Percentiles rank a stretch among this genome's conserved stretches.
Conservation (phyloP, 2,329 filamentous ascomycete species). For the Botrytis squamosa region DNA sequence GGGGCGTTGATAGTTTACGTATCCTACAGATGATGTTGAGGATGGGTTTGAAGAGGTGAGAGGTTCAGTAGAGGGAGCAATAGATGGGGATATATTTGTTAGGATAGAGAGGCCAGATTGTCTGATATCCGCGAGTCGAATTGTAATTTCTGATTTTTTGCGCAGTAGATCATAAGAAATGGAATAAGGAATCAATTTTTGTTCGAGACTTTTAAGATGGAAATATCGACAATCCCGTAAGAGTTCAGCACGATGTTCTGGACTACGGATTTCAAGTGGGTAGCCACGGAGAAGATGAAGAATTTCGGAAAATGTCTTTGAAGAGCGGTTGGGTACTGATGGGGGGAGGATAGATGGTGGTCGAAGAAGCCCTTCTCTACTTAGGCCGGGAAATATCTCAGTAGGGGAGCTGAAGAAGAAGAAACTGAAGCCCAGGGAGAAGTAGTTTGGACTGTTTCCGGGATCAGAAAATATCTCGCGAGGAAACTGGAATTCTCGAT, state of each 20-base stretch:
- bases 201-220: slow-evolving; percentile 87
- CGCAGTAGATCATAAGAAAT: slow-evolving; percentile 73
- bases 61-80: slow-evolving; percentile 31
- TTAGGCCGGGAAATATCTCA: slow-evolving; percentile 82
- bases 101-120: slow-evolving; percentile 76
- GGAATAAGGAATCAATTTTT: slow-evolving; percentile 75
- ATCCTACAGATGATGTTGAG: slow-evolving; percentile 43
- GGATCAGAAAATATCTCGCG: slow-evolving; percentile 81
- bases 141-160: slow-evolving; percentile 68
- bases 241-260: slow-evolving; percentile 73
- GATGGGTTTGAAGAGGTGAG: slow-evolving; percentile 28
- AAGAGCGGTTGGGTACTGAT: slow-evolving; percentile 74
- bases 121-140: slow-evolving; percentile 83
- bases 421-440: slow-evolving; percentile 82
- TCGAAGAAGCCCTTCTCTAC: slow-evolving; percentile 74
- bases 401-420: slow-evolving; percentile 83
- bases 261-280: slow-evolving; percentile 71
- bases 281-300: slow-evolving; percentile 82
- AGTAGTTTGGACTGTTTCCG: slow-evolving; percentile 94
- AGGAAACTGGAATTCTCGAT: slow-evolving; percentile 83
- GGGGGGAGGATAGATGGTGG: slow-evolving; percentile 86
- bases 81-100: slow-evolving; percentile 43
- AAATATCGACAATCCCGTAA: slow-evolving; percentile 89
- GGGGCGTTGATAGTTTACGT: slow-evolving; percentile 79
- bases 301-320: slow-evolving; percentile 81